Percentiles rank a stretch among this genome's conserved stretches.
Evolutionary conservation across 225 moss, liverwort and hornwort species (phyloP).

Genomic region (Sphagnum tenellum): DNA sequence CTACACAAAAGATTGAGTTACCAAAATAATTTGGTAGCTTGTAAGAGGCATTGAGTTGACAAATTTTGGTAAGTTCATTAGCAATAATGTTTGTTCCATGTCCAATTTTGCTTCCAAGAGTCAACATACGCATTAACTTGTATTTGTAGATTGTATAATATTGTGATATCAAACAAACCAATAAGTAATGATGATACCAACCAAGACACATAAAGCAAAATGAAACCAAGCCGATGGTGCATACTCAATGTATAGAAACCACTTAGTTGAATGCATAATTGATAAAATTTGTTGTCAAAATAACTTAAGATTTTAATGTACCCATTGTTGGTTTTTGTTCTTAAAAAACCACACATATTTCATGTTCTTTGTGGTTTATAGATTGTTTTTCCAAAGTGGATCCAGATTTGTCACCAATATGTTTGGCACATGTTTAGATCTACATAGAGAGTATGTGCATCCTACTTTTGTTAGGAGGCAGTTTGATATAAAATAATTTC

Average conservation of each 20-base stretch:
- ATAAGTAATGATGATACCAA: conserved; percentile 91
- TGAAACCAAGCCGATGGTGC: conserved; percentile 97
- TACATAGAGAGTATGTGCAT: too few species aligned
- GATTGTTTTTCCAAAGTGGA: too few species aligned
- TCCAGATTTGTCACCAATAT: too few species aligned
- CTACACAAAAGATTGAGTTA: too few species aligned
- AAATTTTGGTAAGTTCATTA: conserved; percentile 14
- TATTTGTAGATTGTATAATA: conserved; percentile 99
- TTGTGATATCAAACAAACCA: conserved; percentile 97
- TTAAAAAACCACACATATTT: too few species aligned
- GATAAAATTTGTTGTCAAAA: background rate
- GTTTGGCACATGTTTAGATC: too few species aligned
- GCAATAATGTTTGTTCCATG: conserved; percentile 98
- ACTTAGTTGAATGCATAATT: conserved; percentile 77
- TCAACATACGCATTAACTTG: conserved; percentile 84
- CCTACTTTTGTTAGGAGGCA: too few species aligned
- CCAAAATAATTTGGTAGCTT: too few species aligned
- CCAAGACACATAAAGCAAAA: conserved; percentile 91
- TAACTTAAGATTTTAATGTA: background rate
- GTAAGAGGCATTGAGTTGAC: too few species aligned
- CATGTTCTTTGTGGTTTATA: too few species aligned
- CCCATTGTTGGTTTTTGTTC: too few species aligned
- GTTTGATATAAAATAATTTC: too few species aligned
- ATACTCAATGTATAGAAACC: conserved; percentile 92
- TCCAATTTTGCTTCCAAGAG: conserved; percentile 91